Evolutionary conservation across 495 filamentous ascomycete species (phyloP), one percentile per base, ranked within the genome.

Genomic region (Daldinia vernicosa): DNA sequence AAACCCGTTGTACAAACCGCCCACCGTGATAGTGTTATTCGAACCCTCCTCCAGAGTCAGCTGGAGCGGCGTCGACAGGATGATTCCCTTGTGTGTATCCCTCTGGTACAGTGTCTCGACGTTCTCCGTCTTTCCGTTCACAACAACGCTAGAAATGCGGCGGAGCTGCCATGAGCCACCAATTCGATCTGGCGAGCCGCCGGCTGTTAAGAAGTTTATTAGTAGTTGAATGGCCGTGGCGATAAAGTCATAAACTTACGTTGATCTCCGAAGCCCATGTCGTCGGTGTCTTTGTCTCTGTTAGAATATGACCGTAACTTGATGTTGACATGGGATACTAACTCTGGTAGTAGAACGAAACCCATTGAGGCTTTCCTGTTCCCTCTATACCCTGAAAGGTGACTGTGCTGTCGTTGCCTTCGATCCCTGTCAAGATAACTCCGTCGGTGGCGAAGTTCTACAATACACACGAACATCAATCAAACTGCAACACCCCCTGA

Each of bases 331-430:
- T 4, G 60, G 43, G 19, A 28, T 58, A 60, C 55, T 73, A 40
- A 80, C 76, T 82, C 59, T 82, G 80, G 55, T 86, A 86, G 63
- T 86, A 84, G 72, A 87, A 86, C 0, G 85, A 86, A 12, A 87
- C 78, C 84, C 83, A 87, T 79, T 87, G 85, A 1, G 80, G 81
- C 39, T 82, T 79, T 19, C 84, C 85, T 6, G 80, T 75, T 6
- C 85, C 85, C 61, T 83, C 72, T 19, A 87, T 81, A 3, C 72
- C 74, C 12, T 80, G 70, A 65, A 87, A 85, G 1, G 81, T 86
- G 26, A 85, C 79, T 0, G 81, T 85, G 70, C 83, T 85, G 54
- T 83, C 82, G 59, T 85, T 86, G 7, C 82, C 84, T 60, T 82
- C 80, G 52, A 86, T 85, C 0, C 82, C 82, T 7, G 84, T 84